Base-by-base conservation (phyloP, 805 yeast genomes). In the Wickerhamiella nectarea region DNA sequence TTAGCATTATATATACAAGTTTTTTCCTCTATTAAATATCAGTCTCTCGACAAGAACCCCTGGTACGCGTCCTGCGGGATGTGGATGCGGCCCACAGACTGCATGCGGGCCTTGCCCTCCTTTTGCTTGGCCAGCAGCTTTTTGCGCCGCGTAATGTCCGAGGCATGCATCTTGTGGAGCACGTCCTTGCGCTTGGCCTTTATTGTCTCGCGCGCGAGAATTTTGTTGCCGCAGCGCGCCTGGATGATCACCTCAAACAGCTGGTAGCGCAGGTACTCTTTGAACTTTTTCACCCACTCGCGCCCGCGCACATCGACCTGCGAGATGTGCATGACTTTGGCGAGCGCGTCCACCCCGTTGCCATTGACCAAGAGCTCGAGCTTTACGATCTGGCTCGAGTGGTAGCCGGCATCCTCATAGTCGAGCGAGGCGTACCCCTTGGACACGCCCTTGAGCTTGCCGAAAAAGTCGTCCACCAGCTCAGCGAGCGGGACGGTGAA, bases 131-230 rank as follows among this genome's bases (percentile, higher is more conserved):
- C 84, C 43, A 89, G 66, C 52, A 89, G 69, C 63, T 89, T 89
- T 67, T 86, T 86, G 49, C 95, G 71, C 64, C 98, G 71, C 0
- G 93, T 74, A 26, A 87, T 74, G 66, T 89, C 98, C 15, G 95
- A 78, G 0, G 97, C 98, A 61, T 89, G 97, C 48, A 91, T 65
- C 56, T 77, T 82, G 22, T 91, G 94, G 44, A 91, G 68, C n/a
- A 89, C 98, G 62, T 89, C 97, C 62, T 89, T 89, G 48, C 95
- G 69, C 57, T 84, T 75, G 5, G 97, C 97, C 59, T 84, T 83
- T 50, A 91, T 82, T 0, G 96, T 87, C 56, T 89, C 95, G 49
- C 98, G 68, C 1, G 97, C 95, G 7, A 89, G 69, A 20, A 86
- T 77, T 56, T 79, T 78, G 53, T 72, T 75, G 47, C 79, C 80